These are phyloP conservation scores for Yarrowia sp. DNA, from an alignment of 805 yeast species.

Conservation along the genomic window DNA sequence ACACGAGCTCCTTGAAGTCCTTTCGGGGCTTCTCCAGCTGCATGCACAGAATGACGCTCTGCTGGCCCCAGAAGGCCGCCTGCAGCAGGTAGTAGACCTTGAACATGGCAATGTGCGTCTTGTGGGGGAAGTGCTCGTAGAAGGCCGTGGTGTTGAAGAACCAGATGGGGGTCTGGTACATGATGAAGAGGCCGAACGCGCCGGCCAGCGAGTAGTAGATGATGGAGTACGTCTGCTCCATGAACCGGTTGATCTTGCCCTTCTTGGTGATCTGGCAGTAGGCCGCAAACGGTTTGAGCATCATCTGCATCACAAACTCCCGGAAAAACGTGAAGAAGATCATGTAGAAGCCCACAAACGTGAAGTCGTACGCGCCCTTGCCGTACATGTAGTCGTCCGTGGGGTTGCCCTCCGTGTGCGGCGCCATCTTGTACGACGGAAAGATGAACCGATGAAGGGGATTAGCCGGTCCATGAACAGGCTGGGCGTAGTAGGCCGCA, in stretches of 20 bases:
- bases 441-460: constrained; percentile 61
- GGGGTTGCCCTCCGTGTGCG: constrained; percentile 49
- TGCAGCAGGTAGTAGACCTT: constrained; percentile 85
- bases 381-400: constrained; percentile 60
- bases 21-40: constrained; percentile 94
- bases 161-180: constrained; percentile 85
- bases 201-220: constrained; percentile 78
- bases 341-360: constrained; percentile 76
- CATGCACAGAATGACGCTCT: constrained; percentile 73
- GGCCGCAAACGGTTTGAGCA: constrained; percentile 70
- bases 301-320: constrained; percentile 83
- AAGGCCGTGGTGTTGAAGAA: constrained; percentile 79
- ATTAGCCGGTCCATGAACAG: constrained; percentile 57
- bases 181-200: constrained; percentile 84
- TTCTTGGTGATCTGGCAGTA: constrained; percentile 50
- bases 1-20: constrained; percentile 84
- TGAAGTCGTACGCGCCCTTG: constrained; percentile 81
- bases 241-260: constrained; percentile 69
- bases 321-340: constrained; percentile 85
- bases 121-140: constrained; percentile 81
- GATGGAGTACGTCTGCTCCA: constrained; percentile 89
- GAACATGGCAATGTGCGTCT: constrained; percentile 62
- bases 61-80: constrained; percentile 98
- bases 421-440: constrained; percentile 52
- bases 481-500: constrained; percentile 49